Conservation (phyloP, 768 basidiomycete genomes). For the Epithele typhae region DNA sequence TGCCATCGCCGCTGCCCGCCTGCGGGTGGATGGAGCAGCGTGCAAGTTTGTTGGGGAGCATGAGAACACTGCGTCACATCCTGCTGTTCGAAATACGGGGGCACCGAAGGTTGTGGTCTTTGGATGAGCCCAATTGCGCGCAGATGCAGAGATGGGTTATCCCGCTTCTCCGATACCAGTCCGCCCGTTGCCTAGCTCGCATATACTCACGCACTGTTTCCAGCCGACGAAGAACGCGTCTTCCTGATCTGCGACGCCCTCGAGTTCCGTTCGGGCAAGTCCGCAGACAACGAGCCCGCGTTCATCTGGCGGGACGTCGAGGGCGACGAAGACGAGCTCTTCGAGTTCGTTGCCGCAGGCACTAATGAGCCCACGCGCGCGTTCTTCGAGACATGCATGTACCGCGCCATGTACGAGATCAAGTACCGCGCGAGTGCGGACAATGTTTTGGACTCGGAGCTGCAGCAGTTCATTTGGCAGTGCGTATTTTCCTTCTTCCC, state of each 20-base stretch:
- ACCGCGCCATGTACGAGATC: constrained; percentile 95
- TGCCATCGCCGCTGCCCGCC: too few relatives aligned
- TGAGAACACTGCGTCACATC: too few relatives aligned
- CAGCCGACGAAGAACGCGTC: constrained; percentile 91
- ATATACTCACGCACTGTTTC: not conserved
- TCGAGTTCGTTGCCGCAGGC: constrained; percentile 81
- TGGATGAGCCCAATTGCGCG: too few relatives aligned
- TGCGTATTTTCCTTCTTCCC: too few relatives aligned
- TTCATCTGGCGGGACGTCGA: constrained; percentile 91
- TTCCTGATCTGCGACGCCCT: constrained; percentile 91
- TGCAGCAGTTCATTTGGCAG: constrained; percentile 82
- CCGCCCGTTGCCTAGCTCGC: too few relatives aligned
- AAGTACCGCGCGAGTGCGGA: constrained; percentile 77
- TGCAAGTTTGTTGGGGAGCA: too few relatives aligned
- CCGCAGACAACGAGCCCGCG: constrained; percentile 64
- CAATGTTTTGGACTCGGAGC: constrained; percentile 56
- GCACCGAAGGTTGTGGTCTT: too few relatives aligned
- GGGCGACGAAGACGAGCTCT: constrained; percentile 89
- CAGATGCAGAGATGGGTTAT: too few relatives aligned
- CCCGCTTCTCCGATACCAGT: too few relatives aligned
- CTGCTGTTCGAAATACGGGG: too few relatives aligned
- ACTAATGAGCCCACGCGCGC: constrained; percentile 75
- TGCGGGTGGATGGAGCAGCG: too few relatives aligned
- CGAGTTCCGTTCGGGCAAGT: constrained; percentile 73
- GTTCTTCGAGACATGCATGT: constrained; percentile 92